Evolutionary conservation across 2,329 filamentous ascomycete species (phyloP).

Genomic region (Geosmithia flava): DNA sequence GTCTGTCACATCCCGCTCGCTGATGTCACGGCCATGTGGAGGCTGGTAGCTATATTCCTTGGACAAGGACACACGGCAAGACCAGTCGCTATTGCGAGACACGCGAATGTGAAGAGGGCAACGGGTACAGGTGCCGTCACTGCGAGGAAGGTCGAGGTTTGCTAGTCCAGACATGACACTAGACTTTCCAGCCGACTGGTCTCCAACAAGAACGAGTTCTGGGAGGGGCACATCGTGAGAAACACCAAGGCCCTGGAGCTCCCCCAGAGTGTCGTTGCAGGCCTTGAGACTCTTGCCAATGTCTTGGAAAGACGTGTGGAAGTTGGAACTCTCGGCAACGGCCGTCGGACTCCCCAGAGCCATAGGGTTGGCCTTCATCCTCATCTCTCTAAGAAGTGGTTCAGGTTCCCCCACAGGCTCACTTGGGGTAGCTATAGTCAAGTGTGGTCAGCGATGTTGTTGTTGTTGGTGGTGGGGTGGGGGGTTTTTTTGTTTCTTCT

Average conservation of each 20-base stretch:
- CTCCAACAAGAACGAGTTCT: slow-evolving; percentile 71
- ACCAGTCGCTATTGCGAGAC: slow-evolving; percentile 47
- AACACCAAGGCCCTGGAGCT: slow-evolving; percentile 61
- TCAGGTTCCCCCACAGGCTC: slow-evolving; percentile 20
- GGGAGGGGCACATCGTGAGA: slow-evolving; percentile 60
- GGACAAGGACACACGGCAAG: slow-evolving; percentile 54
- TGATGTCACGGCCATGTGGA: slow-evolving; percentile 22
- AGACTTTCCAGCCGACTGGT: slow-evolving; percentile 77
- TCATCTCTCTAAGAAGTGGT: slow-evolving; percentile 23
- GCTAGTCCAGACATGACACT: slow-evolving; percentile 52
- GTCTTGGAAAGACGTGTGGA: slow-evolving; percentile 30
- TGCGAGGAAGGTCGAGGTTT: slow-evolving; percentile 60
- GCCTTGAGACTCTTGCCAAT: slow-evolving; percentile 53
- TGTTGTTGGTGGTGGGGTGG: not conserved
- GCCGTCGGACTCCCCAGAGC: slow-evolving; percentile 11
- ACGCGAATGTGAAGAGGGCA: slow-evolving; percentile 74
- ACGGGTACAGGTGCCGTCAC: slow-evolving; percentile 62
- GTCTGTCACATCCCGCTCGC: slow-evolving; percentile 32
- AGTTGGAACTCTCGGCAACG: slow-evolving; percentile 22
- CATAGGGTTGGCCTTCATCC: slow-evolving; percentile 12
- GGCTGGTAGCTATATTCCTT: slow-evolving; percentile 48
- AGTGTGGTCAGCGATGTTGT: not conserved
- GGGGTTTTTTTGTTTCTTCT: slow-evolving; percentile 4
- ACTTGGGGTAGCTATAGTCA: slow-evolving; percentile 21
- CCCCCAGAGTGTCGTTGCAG: slow-evolving; percentile 52